Evolutionary conservation across 192 early-diverging fungal genomes (phyloP).

Genomic region (Backusella westeae): DNA sequence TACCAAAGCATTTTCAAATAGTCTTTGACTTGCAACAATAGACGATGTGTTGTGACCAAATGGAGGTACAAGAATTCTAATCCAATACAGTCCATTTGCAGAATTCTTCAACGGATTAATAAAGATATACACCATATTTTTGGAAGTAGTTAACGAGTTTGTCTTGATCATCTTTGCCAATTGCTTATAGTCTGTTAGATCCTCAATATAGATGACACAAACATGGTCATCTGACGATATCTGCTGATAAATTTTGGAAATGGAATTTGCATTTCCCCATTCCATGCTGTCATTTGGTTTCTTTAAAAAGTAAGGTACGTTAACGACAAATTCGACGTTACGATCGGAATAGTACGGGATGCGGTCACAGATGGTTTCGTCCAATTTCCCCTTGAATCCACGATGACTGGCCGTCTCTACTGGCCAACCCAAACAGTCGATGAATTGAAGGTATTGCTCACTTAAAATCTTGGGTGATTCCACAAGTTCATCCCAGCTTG

Average conservation of each 20-base stretch:
- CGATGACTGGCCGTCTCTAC: conserved; percentile 57
- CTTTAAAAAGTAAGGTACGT: conserved; percentile 63
- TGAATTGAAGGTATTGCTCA: conserved; percentile 66
- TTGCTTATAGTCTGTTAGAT: conserved; percentile 41
- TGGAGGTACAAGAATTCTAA: conserved; percentile 54
- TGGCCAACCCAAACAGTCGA: conserved; percentile 72
- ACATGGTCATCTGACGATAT: conserved; percentile 63
- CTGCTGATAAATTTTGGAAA: conserved; percentile 39
- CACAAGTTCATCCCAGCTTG: conserved; percentile 52
- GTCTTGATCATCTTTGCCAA: conserved; percentile 45
- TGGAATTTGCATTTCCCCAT: not conserved
- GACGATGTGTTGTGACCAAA: conserved; percentile 15
- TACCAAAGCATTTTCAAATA: conserved; percentile 51
- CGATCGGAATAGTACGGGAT: conserved; percentile 71
- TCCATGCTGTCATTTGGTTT: conserved; percentile 9
- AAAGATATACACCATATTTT: conserved; percentile 56
- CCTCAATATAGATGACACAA: conserved; percentile 73
- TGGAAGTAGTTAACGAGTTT: conserved; percentile 12
- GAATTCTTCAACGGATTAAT: conserved; percentile 63
- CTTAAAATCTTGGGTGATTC: conserved; percentile 39
- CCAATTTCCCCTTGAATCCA: conserved; percentile 64
- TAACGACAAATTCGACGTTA: conserved; percentile 66
- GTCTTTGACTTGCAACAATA: conserved; percentile 29
- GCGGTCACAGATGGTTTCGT: conserved; percentile 49
- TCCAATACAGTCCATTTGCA: conserved; percentile 64